Evolutionary conservation across 2,329 filamentous ascomycete genomes (phyloP), one percentile per base, ranked within the genome.

Genomic region (Shiraia sp.): DNA sequence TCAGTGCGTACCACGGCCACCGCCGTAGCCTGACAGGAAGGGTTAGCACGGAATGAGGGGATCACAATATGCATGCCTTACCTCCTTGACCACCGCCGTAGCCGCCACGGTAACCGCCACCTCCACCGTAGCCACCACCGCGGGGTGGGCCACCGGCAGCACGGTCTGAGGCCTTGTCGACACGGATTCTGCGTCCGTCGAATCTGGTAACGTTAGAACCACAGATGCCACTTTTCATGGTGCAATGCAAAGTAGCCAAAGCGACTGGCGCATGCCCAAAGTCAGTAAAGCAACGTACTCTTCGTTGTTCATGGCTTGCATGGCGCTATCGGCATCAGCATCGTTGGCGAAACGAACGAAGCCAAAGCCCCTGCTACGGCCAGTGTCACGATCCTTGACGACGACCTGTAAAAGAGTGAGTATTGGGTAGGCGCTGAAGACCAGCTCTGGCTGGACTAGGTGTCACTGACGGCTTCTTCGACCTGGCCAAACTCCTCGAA

Each of bases 361-460:
- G 33, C 93, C 93, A 71, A 97, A 99, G 47, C 93, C 93, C 71
- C 93, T 89, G 79, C 91, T 96, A 71, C 92, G 90, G 62, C 90
- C 88, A 65, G 92, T 96, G 69, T 97, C 92, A 65, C 91, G 89
- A 72, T 99, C 92, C 77, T 96, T 97, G 63, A 97, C 91, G 57
- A 99, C 92, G 51, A 96, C 88, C 92, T 97, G 65, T 34, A 26
- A 32, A 5, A 27, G 39, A 35, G 54, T 64, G 37, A 64, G 59
- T 43, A 32, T 31, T 39, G n/a, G n/a, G 15, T 12, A 14, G 15
- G 23, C 10, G 40, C 27, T 10, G n/a, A 13, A 23, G 15, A 43
- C 36, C 19, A 33, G 37, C n/a, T 15, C 8, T 17, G n/a, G 31
- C 28, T n/a, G 33, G 27, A 32, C 25, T 17, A n/a, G 8, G 16